Conservation (phyloP, 139 green algal genomes). For the Chlamydomonas schloesseri region DNA sequence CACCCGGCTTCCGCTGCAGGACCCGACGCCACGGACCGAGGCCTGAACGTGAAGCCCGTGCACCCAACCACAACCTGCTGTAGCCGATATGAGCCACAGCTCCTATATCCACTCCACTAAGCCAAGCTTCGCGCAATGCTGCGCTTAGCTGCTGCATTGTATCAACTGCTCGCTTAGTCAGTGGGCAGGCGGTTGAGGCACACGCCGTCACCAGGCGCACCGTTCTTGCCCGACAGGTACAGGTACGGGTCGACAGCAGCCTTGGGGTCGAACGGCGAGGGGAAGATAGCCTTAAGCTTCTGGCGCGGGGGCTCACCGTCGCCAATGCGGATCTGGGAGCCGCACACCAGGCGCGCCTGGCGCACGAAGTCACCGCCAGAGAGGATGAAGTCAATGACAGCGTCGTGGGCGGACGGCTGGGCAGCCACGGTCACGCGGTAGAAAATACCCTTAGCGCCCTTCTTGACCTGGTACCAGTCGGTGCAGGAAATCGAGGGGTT, state of each 20-base stretch:
- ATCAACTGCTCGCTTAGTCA: background rate
- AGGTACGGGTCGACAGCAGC: background rate
- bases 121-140: no score
- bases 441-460: constrained; percentile 8
- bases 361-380: background rate
- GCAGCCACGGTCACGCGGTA: constrained; percentile 22
- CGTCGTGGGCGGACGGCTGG: background rate
- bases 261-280: constrained; percentile 22
- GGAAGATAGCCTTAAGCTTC: background rate
- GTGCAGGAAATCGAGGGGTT: constrained; percentile 9
- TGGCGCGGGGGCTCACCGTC: background rate
- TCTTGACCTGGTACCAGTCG: background rate
- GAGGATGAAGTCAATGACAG: background rate
- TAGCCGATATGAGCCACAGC: no score
- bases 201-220: background rate
- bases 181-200: constrained; percentile 10
- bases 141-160: no score
- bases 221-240: background rate
- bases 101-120: no score
- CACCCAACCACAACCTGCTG: no score
- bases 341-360: constrained; percentile 16
- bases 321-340: background rate
- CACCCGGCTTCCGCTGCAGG: no score
- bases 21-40: no score
- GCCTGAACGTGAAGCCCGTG: no score